Conservation (phyloP, 164 flowering plant genomes). For the Hamamelis virginiana region DNA sequence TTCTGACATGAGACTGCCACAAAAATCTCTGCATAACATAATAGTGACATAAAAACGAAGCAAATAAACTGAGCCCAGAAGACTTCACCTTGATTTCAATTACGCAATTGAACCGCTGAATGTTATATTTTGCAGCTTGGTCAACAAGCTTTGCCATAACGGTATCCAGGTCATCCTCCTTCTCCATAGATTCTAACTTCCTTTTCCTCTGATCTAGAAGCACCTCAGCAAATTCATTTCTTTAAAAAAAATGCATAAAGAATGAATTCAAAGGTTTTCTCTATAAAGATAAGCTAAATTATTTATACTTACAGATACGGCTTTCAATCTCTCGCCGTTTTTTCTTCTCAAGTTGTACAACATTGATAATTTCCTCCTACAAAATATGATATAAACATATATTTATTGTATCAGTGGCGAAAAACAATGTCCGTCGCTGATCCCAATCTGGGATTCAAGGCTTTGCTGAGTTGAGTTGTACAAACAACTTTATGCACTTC, state of each 20-base stretch:
- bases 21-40: conserved; percentile 5
- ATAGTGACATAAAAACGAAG: background rate
- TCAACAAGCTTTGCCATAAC: conserved; percentile 52
- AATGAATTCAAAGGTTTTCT: background rate
- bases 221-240: conserved; percentile 1
- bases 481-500: background rate
- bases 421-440: background rate
- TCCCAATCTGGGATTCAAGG: background rate
- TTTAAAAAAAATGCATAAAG: conserved; percentile 3
- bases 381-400: conserved; percentile 6
- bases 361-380: conserved; percentile 62
- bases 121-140: conserved; percentile 48
- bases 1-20: background rate
- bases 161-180: conserved; percentile 58
- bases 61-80: background rate
- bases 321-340: conserved; percentile 64
- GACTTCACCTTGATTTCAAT: conserved; percentile 61
- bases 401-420: background rate
- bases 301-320: conserved; percentile 51
- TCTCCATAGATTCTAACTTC: conserved; percentile 56
- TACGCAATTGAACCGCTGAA: conserved; percentile 49
- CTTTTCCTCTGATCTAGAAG: conserved; percentile 58
- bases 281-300: background rate
- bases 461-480: background rate
- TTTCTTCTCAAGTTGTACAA: conserved; percentile 36